phyloP scores from a whole-genome alignment of 2,329 filamentous ascomycete species.

The Rhexocercosporidium sp. region DNA sequence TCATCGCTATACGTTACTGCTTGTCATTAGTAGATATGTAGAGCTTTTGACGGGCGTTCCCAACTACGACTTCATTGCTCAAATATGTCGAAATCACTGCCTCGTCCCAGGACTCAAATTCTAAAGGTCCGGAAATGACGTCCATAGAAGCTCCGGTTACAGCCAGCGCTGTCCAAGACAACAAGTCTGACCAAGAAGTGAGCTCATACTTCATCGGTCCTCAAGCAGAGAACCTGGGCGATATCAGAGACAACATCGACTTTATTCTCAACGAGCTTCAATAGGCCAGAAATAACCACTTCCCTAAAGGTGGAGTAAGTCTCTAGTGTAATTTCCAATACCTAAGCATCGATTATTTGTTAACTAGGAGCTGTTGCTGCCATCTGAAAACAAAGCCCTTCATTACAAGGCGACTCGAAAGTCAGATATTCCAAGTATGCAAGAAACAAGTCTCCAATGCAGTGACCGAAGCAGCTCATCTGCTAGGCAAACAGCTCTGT shows the following conservation, averaged over 20 bases:
- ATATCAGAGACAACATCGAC: slow-evolving; percentile 11
- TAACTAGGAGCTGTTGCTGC: no score
- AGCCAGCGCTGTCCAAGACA: neutral
- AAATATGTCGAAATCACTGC: neutral
- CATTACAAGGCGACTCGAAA: slow-evolving; percentile 1
- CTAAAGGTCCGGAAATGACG: neutral
- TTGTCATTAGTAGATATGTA: neutral
- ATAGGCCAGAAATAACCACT: slow-evolving; percentile 8
- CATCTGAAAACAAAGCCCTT: neutral
- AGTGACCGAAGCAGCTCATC: no score
- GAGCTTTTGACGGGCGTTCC: neutral
- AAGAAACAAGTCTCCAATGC: no score
- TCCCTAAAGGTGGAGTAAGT: slow-evolving; percentile 11
- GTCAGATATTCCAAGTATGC: slow-evolving; percentile 1
- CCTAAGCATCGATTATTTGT: neutral
- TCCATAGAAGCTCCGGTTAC: neutral
- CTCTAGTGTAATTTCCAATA: neutral
- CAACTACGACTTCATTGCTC: neutral
- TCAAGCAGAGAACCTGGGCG: slow-evolving; percentile 9
- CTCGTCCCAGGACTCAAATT: neutral
- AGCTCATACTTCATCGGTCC: slow-evolving; percentile 18
- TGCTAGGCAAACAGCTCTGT: slow-evolving; percentile 7
- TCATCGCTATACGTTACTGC: neutral
- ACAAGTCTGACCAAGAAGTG: slow-evolving; percentile 13
- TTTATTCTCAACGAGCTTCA: slow-evolving; percentile 12